Evolutionary conservation across 2,329 filamentous ascomycete species (phyloP).

Genomic region (Calonectria henricotiae): DNA sequence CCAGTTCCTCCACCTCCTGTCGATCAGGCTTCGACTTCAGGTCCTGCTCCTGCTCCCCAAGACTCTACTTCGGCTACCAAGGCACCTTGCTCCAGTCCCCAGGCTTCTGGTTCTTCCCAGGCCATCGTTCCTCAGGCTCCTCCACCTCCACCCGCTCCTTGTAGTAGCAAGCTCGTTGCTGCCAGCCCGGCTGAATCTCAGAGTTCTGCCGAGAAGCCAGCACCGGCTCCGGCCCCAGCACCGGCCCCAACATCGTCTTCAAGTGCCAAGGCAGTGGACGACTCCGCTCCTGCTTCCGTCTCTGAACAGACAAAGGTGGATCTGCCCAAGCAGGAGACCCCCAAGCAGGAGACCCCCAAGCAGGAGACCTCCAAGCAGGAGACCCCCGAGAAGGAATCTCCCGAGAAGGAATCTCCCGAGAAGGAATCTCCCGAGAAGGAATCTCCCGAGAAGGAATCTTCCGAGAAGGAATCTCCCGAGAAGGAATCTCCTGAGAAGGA

Average conservation of each 20-base stretch:
- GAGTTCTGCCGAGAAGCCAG: slow-evolving; percentile 1
- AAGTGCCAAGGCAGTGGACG: slow-evolving; percentile 9
- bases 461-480: slow-evolving; percentile 1
- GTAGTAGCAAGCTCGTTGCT: not conserved
- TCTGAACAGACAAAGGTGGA: slow-evolving; percentile 11
- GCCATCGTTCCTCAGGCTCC: slow-evolving; percentile 17
- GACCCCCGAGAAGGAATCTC: not conserved
- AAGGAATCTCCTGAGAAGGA: not conserved
- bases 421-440: not conserved
- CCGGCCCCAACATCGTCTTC: slow-evolving; percentile 28
- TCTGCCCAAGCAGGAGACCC: not conserved
- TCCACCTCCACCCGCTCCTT: slow-evolving; percentile 2
- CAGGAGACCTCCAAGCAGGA: not conserved
- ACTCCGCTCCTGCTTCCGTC: slow-evolving; percentile 11
- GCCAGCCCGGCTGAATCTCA: not conserved
- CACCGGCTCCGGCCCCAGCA: slow-evolving; percentile 36
- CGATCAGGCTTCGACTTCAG: not conserved
- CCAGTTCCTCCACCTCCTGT: not conserved
- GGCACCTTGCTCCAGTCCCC: not conserved
- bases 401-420: not conserved
- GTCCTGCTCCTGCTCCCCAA: not conserved
- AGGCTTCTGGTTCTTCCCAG: not conserved
- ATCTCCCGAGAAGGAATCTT: too few relatives aligned
- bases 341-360: slow-evolving; percentile 10
- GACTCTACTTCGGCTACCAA: slow-evolving; percentile 12